A percentile compares a stretch with the other conserved stretches of the same genome.
Conservation (phyloP, 2,329 filamentous ascomycete genomes). For the Orbilia brochopaga region DNA sequence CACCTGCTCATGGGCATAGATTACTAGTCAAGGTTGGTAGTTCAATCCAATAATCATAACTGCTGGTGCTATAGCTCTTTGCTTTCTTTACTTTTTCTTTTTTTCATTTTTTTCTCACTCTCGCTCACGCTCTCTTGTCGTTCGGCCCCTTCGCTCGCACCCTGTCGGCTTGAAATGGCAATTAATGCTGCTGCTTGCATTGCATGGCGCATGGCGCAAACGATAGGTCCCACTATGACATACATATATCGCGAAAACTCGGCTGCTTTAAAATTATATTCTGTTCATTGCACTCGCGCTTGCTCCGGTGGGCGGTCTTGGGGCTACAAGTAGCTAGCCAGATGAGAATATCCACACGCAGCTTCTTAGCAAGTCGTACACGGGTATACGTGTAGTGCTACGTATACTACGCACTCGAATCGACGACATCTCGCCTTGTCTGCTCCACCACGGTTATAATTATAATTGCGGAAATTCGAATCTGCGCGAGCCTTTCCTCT, state of each 20-base stretch:
- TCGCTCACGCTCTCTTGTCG: too few species aligned
- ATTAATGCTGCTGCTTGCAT: conserved; percentile 1
- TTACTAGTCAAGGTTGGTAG: conserved; percentile 26
- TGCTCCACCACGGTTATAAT: too few species aligned
- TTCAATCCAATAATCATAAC: conserved; percentile 25
- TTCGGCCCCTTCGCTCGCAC: neutral
- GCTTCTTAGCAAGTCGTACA: too few species aligned
- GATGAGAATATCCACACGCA: too few species aligned
- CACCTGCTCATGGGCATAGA: conserved; percentile 42
- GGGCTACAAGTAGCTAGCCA: too few species aligned
- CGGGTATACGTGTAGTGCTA: too few species aligned
- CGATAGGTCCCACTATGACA: neutral
- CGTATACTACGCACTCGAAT: too few species aligned
- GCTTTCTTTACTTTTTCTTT: conserved; percentile 3
- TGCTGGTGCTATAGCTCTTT: conserved; percentile 44
- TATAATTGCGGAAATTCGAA: conserved; percentile 26
- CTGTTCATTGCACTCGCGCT: neutral
- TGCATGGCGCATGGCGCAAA: neutral
- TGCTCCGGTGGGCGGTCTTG: neutral
- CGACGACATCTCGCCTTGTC: neutral
- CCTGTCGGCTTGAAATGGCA: conserved; percentile 1
- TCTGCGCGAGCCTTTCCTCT: conserved; percentile 23
- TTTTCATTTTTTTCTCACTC: neutral
- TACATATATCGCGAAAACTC: neutral
- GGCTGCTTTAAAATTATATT: conserved; percentile 1